Evolutionary conservation across 306 rosid species (phyloP).

Genomic region (Fragaria vesca): DNA sequence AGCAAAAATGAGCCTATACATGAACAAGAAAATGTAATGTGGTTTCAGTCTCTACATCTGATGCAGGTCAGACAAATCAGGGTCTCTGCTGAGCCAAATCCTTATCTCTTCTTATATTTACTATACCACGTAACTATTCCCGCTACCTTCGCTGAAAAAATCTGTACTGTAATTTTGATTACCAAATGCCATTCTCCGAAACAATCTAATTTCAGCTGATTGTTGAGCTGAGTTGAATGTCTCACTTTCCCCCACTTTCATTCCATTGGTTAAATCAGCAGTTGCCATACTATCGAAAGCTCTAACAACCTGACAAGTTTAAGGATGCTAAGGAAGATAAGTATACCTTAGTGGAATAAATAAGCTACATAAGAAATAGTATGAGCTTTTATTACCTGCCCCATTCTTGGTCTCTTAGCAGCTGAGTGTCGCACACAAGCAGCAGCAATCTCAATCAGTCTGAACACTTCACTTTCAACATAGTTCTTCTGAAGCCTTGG

Average conservation of each 20-base stretch:
- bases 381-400: slow-evolving; percentile 59
- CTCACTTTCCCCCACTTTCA: slow-evolving; percentile 82
- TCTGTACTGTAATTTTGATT: slow-evolving; percentile 70
- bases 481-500: slow-evolving; percentile 67
- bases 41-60: slow-evolving; percentile 17
- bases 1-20: slow-evolving; percentile 33
- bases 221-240: slow-evolving; percentile 62
- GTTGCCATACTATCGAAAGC: slow-evolving; percentile 67
- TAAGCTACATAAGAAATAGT: no score
- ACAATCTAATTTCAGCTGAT: slow-evolving; percentile 65
- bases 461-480: slow-evolving; percentile 58
- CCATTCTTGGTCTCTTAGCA: slow-evolving; percentile 84
- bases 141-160: slow-evolving; percentile 51
- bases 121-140: slow-evolving; percentile 27
- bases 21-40: slow-evolving; percentile 22
- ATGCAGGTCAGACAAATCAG: slow-evolving; percentile 17
- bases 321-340: slow-evolving; percentile 22
- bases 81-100: slow-evolving; percentile 26
- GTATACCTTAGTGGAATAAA: neutral
- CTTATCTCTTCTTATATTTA: slow-evolving; percentile 31
- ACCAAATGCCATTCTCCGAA: slow-evolving; percentile 79
- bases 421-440: slow-evolving; percentile 84
- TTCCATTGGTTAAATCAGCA: slow-evolving; percentile 78
- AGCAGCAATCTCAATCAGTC: slow-evolving; percentile 78
- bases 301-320: slow-evolving; percentile 72